Evolutionary conservation across 2,329 filamentous ascomycete species (phyloP).

Genomic region (Penicillium digitatum): DNA sequence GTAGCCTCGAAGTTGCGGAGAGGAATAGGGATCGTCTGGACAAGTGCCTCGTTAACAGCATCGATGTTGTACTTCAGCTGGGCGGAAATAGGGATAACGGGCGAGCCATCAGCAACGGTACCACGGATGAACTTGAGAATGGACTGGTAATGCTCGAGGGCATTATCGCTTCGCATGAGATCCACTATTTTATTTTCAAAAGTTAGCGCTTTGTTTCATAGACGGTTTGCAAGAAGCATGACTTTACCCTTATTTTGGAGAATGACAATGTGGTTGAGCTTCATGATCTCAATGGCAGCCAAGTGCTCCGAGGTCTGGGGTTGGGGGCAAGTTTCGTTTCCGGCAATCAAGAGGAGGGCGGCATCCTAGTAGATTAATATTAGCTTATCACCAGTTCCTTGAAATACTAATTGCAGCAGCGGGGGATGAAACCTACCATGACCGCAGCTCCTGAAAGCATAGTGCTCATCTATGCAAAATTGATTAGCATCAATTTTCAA

Average conservation of each 20-base stretch:
- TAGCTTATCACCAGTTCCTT: background rate
- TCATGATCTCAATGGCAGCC: constrained; percentile 99
- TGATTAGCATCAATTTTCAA: constrained; percentile 2
- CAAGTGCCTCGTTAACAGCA: constrained; percentile 91
- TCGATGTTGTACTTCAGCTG: constrained; percentile 99
- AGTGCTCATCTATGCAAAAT: constrained; percentile 70
- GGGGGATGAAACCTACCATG: constrained; percentile 54
- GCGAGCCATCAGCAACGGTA: constrained; percentile 89
- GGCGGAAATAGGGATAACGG: constrained; percentile 93
- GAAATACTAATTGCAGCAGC: background rate
- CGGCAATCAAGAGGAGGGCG: constrained; percentile 89
- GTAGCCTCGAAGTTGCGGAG: constrained; percentile 84
- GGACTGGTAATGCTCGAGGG: constrained; percentile 89
- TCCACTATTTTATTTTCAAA: constrained; percentile 57
- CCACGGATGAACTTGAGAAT: constrained; percentile 98
- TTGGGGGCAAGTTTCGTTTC: constrained; percentile 97
- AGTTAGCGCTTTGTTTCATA: background rate
- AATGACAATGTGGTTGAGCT: constrained; percentile 98
- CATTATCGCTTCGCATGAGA: constrained; percentile 92
- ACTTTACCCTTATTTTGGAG: constrained; percentile 80
- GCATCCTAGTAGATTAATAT: constrained; percentile 57
- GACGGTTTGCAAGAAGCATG: background rate
- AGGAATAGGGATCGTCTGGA: constrained; percentile 91
- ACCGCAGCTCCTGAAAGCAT: constrained; percentile 99
- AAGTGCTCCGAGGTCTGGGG: constrained; percentile 98